Conservation (phyloP, 495 filamentous ascomycete genomes). For the Lasiosphaeria ovina region DNA sequence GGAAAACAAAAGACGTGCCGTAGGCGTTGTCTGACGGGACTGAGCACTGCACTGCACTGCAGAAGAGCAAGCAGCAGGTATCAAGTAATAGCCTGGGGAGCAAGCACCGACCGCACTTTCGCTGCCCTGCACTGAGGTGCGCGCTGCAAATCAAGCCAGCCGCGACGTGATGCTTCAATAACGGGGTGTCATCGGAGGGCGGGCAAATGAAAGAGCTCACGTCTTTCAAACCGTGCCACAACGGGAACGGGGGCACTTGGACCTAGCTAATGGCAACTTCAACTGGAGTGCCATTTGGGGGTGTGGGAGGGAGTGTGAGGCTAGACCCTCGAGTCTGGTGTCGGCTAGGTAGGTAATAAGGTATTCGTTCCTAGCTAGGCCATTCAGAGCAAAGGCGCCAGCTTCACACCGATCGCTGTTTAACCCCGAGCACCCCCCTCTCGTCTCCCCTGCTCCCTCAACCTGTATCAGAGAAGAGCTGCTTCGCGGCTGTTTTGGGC, state of each 20-base stretch:
- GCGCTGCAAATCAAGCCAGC: neutral
- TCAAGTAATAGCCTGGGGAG: neutral
- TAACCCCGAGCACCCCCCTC: neutral
- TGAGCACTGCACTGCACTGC: neutral
- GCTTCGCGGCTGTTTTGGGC: slow-evolving; percentile 5
- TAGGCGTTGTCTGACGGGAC: slow-evolving; percentile 10
- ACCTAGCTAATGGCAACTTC: too few species aligned
- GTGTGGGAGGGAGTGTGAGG: too few species aligned
- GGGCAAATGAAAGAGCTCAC: neutral
- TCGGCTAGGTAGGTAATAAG: too few species aligned
- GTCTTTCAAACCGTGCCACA: neutral
- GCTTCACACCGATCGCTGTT: slow-evolving; percentile 11
- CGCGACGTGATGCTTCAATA: neutral
- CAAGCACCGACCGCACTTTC: too few species aligned
- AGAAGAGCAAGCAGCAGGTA: neutral
- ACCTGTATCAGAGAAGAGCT: slow-evolving; percentile 11
- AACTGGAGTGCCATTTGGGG: too few species aligned
- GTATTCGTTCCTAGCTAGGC: too few species aligned
- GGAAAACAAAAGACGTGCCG: slow-evolving; percentile 13
- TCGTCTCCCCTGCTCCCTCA: too few species aligned
- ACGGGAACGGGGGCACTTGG: neutral
- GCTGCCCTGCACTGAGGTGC: neutral
- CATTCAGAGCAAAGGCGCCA: neutral
- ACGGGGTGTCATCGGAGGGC: neutral
- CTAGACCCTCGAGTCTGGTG: too few species aligned